Evolutionary conservation across 2,329 filamentous ascomycete genomes (phyloP).

Genomic region (Nigrograna mackinnonii): DNA sequence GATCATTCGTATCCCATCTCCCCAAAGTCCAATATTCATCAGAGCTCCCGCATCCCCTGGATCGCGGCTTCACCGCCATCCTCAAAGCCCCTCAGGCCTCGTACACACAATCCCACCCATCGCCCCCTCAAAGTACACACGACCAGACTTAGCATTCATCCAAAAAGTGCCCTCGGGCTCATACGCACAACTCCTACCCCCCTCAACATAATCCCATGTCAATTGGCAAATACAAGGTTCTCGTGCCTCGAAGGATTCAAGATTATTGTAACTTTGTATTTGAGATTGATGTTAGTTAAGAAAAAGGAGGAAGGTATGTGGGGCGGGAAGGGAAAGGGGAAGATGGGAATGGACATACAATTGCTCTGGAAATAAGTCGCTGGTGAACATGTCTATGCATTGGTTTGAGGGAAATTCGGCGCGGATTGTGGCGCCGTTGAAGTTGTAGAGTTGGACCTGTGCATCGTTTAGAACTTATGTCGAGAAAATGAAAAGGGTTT

Average conservation of each 20-base stretch:
- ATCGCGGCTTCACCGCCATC: not conserved
- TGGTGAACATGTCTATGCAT: not conserved
- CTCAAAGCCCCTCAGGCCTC: not conserved
- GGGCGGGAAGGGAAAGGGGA: not conserved
- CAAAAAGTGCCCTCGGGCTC: not conserved
- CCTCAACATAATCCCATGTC: no score
- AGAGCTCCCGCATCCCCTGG: not conserved
- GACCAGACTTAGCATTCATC: not conserved
- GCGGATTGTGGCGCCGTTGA: not conserved
- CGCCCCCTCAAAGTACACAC: not conserved
- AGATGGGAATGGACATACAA: not conserved
- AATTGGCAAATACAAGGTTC: constrained; percentile 1
- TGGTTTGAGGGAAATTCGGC: not conserved
- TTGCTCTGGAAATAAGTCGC: not conserved
- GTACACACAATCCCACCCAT: not conserved
- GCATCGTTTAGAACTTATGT: not conserved
- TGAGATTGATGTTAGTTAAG: no score
- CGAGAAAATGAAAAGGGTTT: no score
- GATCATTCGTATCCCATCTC: not conserved
- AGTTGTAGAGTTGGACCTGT: not conserved
- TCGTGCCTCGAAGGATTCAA: not conserved
- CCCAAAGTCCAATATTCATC: not conserved
- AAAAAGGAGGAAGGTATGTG: no score
- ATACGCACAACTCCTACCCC: not conserved
- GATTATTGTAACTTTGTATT: not conserved